Base-by-base conservation (phyloP, 805 yeast genomes). In the Kuraishia molischiana region DNA sequence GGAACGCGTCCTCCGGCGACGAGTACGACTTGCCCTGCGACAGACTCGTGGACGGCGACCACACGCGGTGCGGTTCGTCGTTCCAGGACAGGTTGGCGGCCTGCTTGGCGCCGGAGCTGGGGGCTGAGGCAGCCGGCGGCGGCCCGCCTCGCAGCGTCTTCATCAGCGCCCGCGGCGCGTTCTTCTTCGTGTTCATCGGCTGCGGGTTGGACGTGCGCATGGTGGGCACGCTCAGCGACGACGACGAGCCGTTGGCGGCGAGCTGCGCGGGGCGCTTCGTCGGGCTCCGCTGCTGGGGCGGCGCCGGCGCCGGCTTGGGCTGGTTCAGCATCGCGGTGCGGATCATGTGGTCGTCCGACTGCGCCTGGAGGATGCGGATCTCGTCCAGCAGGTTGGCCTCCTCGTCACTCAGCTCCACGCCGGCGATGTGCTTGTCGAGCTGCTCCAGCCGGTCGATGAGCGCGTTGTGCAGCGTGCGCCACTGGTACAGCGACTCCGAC, bases 401-500 rank as follows among this genome's bases (percentile, higher is more conserved):
- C 41, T 73, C 78, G 3, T 62, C 64, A 0, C 70, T 49, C 48
- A 72, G 37, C 42, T 44, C 41, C 39, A 38, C 48, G 42, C 46
- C 57, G 42, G 22, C 51, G 51, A 50, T 52, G 53, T 42, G 55
- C 54, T 71, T 59, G 50, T 79, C 68, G 46, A 81, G 46, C 38
- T 53, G 42, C 17, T 78, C 84, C 32, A 79, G 56, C 46, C 74
- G 74, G 50, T 63, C 72, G 35, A 74, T 63, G 2, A 78, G 64
- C 35, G 72, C 69, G 2, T 83, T 75, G 44, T 78, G 85, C n/a
- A 83, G 56, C 2, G 77, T 63, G 45, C 77, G 80, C 89, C 90
- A 81, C 2, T 89, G 89, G 41, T 70, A 73, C 17, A 79, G 56
- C 2, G 87, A 82, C 14, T 69, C 74, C 36, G 65, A 70, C 33